Evolutionary conservation across 1,284 basidiomycete species (phyloP), one percentile per base, ranked within the genome.

Genomic region (Omphalotus olearius): DNA sequence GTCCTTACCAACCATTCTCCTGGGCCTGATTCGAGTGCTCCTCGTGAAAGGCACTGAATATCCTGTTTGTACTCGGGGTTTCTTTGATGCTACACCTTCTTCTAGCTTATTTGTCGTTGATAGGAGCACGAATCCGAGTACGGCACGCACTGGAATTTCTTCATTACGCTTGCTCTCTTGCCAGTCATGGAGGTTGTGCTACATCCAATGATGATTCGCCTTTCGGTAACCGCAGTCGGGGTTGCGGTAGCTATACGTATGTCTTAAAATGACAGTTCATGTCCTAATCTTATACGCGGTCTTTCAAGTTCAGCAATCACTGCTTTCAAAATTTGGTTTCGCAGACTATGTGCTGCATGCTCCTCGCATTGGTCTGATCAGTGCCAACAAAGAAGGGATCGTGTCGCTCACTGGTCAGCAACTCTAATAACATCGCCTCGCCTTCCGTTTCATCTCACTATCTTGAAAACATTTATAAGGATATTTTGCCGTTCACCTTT

Each of bases 131-230:
- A 91, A 40, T 87, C 93, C 0, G 96, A 99, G 70, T 99, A 99
- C 59, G 97, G 97, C 1, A 84, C 85, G 0, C 95, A 98, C 64
- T 99, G 97, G 97, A 99, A 99, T 67, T 99, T 99, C 69, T 99
- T 99, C 77, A 80, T 98, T 62, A 98, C 97, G 0, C 75, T 99
- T 11, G 93, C 85, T 0, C 57, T 91, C 1, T 67, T 98, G 2
- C 95, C 95, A 0, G 66, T 91, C 0, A 68, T 92, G 5, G 86
- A 93, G 57, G 80, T 88, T 0, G 52, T 84, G 0, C 64, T 93
- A 6, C 83, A 88, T 53, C 86, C 88, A 0, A 44, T 90, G 5
- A 77, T 90, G 35, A 63, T 69, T 10, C 65, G 64, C 14, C 51
- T 85, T 2, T 80, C 87, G 0, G 78, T 90, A 50, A 81, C 83